phyloP scores from a whole-genome alignment of 2,329 filamentous ascomycete genomes.

The Neonectria magnoliae region DNA sequence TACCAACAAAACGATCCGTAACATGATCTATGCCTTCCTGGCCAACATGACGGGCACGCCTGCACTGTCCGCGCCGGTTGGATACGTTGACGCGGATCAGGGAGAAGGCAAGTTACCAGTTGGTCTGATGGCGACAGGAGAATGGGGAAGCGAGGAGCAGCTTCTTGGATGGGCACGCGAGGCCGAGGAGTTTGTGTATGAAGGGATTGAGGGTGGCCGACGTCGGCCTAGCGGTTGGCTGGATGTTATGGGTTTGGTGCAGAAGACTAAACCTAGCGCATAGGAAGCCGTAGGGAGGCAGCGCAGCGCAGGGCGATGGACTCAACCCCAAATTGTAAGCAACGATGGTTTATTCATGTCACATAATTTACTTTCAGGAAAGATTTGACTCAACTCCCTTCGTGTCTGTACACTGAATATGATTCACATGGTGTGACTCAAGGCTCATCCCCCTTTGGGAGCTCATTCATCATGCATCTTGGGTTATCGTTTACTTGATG shows the following conservation, averaged over 20 bases:
- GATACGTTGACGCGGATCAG: constrained; percentile 69
- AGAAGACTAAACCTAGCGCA: constrained; percentile 25
- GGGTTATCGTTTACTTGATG: constrained; percentile 39
- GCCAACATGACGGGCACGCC: constrained; percentile 86
- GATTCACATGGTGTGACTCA: neutral
- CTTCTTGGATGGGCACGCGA: constrained; percentile 69
- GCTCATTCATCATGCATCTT: neutral
- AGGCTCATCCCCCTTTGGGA: neutral
- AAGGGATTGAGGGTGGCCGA: constrained; percentile 59
- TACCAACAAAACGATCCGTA: constrained; percentile 75
- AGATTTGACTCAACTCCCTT: constrained; percentile 3
- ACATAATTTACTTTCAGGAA: neutral
- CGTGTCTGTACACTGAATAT: neutral
- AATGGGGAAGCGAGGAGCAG: constrained; percentile 74
- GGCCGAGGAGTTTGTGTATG: constrained; percentile 65
- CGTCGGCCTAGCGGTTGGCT: constrained; percentile 65
- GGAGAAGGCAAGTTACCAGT: constrained; percentile 69
- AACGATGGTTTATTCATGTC: constrained; percentile 1
- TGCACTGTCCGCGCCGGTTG: constrained; percentile 77
- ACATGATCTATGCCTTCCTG: constrained; percentile 87
- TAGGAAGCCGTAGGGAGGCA: neutral
- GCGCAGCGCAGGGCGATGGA: neutral
- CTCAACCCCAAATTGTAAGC: neutral
- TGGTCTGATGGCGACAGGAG: constrained; percentile 70
- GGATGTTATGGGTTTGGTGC: constrained; percentile 59